Conservation (phyloP, 768 basidiomycete genomes). For the Pleurotus tuber-regium region DNA sequence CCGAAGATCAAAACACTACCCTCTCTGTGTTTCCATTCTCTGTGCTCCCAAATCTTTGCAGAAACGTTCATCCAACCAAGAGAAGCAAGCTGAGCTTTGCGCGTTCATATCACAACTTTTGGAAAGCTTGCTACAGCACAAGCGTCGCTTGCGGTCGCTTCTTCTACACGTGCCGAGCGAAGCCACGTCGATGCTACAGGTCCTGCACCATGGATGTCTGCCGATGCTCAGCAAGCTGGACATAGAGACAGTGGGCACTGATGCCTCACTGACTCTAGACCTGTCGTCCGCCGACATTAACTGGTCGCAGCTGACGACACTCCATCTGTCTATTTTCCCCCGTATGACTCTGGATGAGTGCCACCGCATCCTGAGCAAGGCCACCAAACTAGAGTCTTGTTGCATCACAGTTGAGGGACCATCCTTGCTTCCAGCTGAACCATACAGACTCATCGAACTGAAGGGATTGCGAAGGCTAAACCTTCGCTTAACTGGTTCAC, state of each 20-base stretch:
- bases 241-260: neutral
- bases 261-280: neutral
- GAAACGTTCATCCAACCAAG: neutral
- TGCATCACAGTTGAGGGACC: neutral
- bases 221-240: neutral
- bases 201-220: neutral
- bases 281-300: neutral
- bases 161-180: neutral
- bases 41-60: neutral
- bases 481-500: neutral
- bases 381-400: neutral
- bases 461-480: neutral
- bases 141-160: constrained; percentile 1
- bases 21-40: neutral
- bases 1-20: neutral
- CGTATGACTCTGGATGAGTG: constrained; percentile 2
- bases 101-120: neutral
- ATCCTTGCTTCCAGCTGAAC: neutral
- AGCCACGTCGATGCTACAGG: neutral
- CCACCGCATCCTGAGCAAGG: neutral
- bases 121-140: neutral
- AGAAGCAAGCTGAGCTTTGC: neutral
- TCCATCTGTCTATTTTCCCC: neutral
- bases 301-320: neutral
- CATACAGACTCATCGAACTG: neutral